Evolutionary conservation across 2,329 filamentous ascomycete species (phyloP).

Genomic region (Stagonosporopsis rhizophila): DNA sequence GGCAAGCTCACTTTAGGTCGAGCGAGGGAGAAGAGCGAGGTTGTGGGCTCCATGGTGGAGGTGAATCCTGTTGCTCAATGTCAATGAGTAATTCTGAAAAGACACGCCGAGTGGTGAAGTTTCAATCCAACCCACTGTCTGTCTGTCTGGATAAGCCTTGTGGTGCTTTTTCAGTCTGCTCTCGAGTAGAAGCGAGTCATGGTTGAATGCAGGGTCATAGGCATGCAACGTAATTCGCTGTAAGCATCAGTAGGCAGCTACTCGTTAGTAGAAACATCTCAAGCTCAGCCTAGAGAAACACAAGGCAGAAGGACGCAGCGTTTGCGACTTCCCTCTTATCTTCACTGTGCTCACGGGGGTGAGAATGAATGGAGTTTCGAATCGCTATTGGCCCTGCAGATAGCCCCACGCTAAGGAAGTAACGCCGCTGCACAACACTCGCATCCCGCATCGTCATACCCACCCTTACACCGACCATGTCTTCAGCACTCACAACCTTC

Average conservation of each 20-base stretch:
- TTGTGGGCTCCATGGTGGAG: conserved; percentile 21
- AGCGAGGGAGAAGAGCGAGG: conserved; percentile 23
- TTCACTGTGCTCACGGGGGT: conserved; percentile 1
- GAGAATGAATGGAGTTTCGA: background rate
- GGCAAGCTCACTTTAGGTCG: conserved; percentile 5
- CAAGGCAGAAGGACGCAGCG: conserved; percentile 6
- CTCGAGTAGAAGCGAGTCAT: background rate
- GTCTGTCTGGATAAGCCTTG: background rate
- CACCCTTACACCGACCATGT: conserved; percentile 39
- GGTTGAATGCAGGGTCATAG: background rate
- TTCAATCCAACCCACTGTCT: conserved; percentile 8
- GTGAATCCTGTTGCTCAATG: conserved; percentile 4
- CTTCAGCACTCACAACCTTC: conserved; percentile 31
- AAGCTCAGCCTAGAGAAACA: background rate
- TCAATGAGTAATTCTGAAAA: background rate
- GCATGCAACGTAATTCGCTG: background rate
- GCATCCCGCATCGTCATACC: conserved; percentile 35
- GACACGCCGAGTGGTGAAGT: background rate
- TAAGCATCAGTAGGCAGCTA: background rate
- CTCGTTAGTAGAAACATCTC: conserved; percentile 1
- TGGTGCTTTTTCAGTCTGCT: background rate
- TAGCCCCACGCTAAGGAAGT: conserved; percentile 31
- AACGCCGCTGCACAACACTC: conserved; percentile 34
- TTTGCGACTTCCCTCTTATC: conserved; percentile 3
- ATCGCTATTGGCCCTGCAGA: conserved; percentile 12